A percentile compares a stretch with the other conserved stretches of the same genome.
These are phyloP conservation scores for Aquilaria yunnanensis DNA, from an alignment of 345 rosid species.

Conservation along the genomic window DNA sequence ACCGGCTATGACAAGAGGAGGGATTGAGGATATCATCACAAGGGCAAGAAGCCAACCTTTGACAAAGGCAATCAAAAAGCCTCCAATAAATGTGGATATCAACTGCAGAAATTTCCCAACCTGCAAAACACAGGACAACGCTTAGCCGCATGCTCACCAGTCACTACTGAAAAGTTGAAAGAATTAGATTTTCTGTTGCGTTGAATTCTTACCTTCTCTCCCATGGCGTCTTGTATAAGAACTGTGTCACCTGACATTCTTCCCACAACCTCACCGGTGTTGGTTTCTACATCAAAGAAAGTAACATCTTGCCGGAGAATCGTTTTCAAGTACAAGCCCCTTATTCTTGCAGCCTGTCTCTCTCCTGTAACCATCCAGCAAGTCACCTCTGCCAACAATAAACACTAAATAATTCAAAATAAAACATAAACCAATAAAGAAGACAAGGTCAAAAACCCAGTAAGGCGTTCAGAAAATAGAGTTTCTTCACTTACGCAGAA, in stretches of 20 bases:
- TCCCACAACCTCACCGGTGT: conserved; percentile 58
- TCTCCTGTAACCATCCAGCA: conserved; percentile 81
- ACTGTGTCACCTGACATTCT: conserved; percentile 72
- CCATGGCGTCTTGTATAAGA: conserved; percentile 74
- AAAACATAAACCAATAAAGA: not conserved
- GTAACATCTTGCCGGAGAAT: conserved; percentile 63
- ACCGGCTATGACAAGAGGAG: conserved; percentile 51
- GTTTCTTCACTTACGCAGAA: conserved; percentile 50
- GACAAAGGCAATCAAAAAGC: conserved; percentile 57
- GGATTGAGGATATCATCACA: conserved; percentile 47
- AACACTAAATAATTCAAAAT: conserved; percentile 1
- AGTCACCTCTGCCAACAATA: conserved; percentile 43
- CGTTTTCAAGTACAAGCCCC: conserved; percentile 48
- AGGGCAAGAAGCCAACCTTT: conserved; percentile 73
- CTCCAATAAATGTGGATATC: conserved; percentile 49
- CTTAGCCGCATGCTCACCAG: not conserved
- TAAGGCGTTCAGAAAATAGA: not conserved
- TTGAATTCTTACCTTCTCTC: conserved; percentile 43
- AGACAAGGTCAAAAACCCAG: not conserved
- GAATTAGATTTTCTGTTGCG: not conserved
- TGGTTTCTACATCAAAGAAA: conserved; percentile 64
- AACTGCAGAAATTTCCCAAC: conserved; percentile 66
- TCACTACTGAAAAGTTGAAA: not conserved
- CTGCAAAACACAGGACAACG: conserved; percentile 20
- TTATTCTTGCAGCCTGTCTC: conserved; percentile 58